phyloP scores from a whole-genome alignment of 306 rosid species.

The Pyrus pyrifolia region DNA sequence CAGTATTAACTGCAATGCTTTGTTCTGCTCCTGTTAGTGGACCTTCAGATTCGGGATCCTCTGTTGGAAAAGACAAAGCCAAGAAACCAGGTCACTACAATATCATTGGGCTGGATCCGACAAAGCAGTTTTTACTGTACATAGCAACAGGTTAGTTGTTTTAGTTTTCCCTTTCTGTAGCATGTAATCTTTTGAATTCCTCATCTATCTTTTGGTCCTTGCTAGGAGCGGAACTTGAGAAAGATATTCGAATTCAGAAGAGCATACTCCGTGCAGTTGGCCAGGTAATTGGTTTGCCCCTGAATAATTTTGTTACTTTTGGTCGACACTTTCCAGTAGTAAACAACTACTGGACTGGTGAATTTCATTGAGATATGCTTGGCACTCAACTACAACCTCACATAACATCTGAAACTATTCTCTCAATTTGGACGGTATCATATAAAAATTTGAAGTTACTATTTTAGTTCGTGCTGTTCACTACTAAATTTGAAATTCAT shows the following conservation, averaged over 20 bases:
- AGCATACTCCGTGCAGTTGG: slow-evolving; percentile 78
- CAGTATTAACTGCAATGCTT: slow-evolving; percentile 89
- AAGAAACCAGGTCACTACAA: slow-evolving; percentile 75
- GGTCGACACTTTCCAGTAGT: background rate
- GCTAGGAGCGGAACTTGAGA: slow-evolving; percentile 76
- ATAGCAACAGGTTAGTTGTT: slow-evolving; percentile 71
- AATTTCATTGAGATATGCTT: slow-evolving; percentile 3
- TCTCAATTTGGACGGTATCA: background rate
- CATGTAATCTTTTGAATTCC: slow-evolving; percentile 8
- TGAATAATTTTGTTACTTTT: slow-evolving; percentile 3
- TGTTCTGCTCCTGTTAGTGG: slow-evolving; percentile 89
- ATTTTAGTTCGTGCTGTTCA: background rate
- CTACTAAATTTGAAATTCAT: background rate
- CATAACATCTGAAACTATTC: background rate
- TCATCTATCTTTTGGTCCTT: slow-evolving; percentile 23
- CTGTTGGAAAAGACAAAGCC: slow-evolving; percentile 89
- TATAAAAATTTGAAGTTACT: background rate
- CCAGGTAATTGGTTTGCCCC: slow-evolving; percentile 43
- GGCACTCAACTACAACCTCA: background rate
- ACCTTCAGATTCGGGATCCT: slow-evolving; percentile 66
- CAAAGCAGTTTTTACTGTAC: slow-evolving; percentile 73
- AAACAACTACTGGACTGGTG: background rate
- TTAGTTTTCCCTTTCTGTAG: background rate
- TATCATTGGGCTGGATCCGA: slow-evolving; percentile 86
- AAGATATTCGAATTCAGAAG: slow-evolving; percentile 85